Base-by-base conservation (phyloP, 306 rosid species). In the Trifolium repens region DNA sequence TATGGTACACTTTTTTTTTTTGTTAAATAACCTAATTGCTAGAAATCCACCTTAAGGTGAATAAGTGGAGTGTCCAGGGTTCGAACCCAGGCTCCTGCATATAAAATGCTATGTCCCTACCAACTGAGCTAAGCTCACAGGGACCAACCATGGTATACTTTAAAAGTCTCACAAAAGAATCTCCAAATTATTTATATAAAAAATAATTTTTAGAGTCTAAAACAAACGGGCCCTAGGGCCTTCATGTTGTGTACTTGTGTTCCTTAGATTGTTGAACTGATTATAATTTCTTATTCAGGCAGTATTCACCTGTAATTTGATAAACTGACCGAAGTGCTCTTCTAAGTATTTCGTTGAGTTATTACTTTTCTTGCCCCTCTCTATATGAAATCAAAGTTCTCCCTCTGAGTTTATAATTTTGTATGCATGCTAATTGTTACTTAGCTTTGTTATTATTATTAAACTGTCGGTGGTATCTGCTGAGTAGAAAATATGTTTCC, bases 391-490 rank as follows among this genome's bases (percentile, higher is more conserved):
- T 32, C 35, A 32, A 32, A 32, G 11, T 55, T 22, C 13, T 3
- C 10, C 42, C n/a, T 47, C 30, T 63, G 76, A 37, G 16, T 26
- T 13, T 30, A 60, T 9, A 27, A 59, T 26, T 17, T 32, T 43
- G 32, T 53, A 37, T 65, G 42, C 59, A 26, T 80, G 73, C 52
- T 49, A 17, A 32, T 64, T 43, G 16, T 5, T 65, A 34, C 58
- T 22, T 46, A 67, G 54, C 79, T 55, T 5, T 47, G n/a, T 42
- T 43, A 2, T 9, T 74, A 63, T 58, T 73, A 62, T 73, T 80
- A 37, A 67, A 53, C 39, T 55, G 24, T 62, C 50, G 40, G 9
- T 37, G 44, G 46, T 26, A 65, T 70, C 30, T 62, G 13, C 24
- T 39, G 61, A 77, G 16, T 57, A 43, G 17, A 63, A 32, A 60